These are phyloP conservation scores for Aspergillus tanneri DNA, from an alignment of 2,329 filamentous ascomycete species.

Conservation along the genomic window DNA sequence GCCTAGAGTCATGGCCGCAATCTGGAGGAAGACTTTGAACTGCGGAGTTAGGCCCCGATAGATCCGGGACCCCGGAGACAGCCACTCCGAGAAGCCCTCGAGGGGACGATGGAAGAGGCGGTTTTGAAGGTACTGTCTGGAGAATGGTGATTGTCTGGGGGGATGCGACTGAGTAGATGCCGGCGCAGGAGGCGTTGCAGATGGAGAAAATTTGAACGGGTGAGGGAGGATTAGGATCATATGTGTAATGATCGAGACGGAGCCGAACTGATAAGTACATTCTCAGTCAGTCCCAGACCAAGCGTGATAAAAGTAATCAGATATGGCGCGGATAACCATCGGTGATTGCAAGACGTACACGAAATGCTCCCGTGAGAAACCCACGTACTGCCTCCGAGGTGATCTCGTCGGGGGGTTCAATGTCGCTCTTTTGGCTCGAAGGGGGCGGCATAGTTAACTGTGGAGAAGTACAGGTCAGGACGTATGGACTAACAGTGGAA, in stretches of 20 bases:
- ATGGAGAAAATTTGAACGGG: constrained; percentile 40
- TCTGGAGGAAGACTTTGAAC: constrained; percentile 52
- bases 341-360: constrained; percentile 31
- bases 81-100: constrained; percentile 50
- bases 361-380: constrained; percentile 45
- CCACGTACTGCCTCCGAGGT: constrained; percentile 42
- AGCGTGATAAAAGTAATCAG: background rate
- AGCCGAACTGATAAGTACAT: constrained; percentile 39
- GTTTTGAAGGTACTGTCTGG: constrained; percentile 31
- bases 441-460: constrained; percentile 46
- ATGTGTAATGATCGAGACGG: constrained; percentile 48
- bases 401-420: constrained; percentile 45
- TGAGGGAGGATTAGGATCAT: constrained; percentile 46
- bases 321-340: background rate
- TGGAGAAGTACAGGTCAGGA: too few relatives aligned
- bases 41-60: constrained; percentile 51
- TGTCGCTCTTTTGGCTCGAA: constrained; percentile 37
- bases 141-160: constrained; percentile 28
- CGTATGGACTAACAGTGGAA: too few relatives aligned
- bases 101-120: constrained; percentile 42
- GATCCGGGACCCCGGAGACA: constrained; percentile 43
- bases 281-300: background rate
- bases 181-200: constrained; percentile 28
- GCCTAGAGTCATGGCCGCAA: constrained; percentile 49
- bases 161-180: constrained; percentile 16